Evolutionary conservation across 805 yeast species (phyloP).

Genomic region (Grigorovia jiainica): DNA sequence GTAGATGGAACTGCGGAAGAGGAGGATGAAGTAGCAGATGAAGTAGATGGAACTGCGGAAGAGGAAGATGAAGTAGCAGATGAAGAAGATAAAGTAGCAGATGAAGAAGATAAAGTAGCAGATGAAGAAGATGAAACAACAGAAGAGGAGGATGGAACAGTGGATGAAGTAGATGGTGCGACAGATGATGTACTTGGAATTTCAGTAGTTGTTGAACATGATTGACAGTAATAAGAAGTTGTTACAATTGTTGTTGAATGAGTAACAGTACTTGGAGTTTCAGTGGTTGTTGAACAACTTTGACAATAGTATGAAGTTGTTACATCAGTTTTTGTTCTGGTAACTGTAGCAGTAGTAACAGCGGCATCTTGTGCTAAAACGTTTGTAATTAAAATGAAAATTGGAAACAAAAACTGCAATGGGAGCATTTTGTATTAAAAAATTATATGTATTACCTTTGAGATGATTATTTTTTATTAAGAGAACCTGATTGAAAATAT

Average conservation of each 20-base stretch:
- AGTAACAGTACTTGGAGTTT: background rate
- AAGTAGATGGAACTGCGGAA: background rate
- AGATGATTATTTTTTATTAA: background rate
- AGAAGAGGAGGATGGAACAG: conserved; percentile 1
- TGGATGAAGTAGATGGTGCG: conserved; percentile 4
- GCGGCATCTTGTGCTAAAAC: background rate
- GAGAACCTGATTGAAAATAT: background rate
- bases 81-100: background rate
- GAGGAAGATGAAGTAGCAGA: background rate
- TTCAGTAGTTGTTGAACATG: background rate
- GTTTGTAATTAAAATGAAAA: background rate
- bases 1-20: background rate
- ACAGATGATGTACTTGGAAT: background rate
- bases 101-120: conserved; percentile 2
- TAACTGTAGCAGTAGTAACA: background rate
- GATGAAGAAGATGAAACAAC: conserved; percentile 6
- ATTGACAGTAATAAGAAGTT: background rate
- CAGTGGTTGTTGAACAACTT: background rate
- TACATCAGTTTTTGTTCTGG: background rate
- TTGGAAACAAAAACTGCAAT: too few relatives aligned
- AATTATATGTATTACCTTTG: too few relatives aligned
- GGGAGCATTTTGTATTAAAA: too few relatives aligned
- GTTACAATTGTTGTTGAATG: background rate
- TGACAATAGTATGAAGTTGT: background rate
- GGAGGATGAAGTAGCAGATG: background rate